These are phyloP conservation scores for Sugiyamaella paludigena DNA, from an alignment of 1,139 yeast genomes.

Conservation along the genomic window DNA sequence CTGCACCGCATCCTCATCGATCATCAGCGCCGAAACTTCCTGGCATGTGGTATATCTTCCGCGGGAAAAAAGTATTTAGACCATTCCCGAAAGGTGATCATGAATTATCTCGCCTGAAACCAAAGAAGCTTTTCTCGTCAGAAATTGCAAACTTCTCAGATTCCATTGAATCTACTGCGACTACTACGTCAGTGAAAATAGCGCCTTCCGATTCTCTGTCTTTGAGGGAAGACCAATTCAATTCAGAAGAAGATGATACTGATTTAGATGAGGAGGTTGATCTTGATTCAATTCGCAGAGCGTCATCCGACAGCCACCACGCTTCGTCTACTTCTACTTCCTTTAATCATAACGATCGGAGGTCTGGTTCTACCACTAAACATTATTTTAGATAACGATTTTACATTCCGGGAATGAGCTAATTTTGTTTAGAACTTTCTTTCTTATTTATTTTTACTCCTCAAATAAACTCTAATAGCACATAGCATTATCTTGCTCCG, in stretches of 20 bases:
- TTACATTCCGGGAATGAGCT: not conserved
- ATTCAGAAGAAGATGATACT: slow-evolving; percentile 27
- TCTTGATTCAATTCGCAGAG: not conserved
- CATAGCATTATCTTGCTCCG: too few relatives aligned
- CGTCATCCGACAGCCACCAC: too few relatives aligned
- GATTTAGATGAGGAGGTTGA: slow-evolving; percentile 30
- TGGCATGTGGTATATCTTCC: slow-evolving; percentile 42
- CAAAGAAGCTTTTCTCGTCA: slow-evolving; percentile 26
- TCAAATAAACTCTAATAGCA: too few relatives aligned
- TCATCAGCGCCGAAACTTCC: slow-evolving; percentile 27
- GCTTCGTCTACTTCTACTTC: too few relatives aligned
- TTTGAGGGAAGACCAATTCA: slow-evolving; percentile 10
- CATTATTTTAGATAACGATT: too few relatives aligned
- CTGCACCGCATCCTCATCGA: slow-evolving; percentile 29
- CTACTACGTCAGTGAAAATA: not conserved
- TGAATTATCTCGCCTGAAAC: slow-evolving; percentile 23
- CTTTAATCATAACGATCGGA: too few relatives aligned
- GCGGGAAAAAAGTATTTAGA: slow-evolving; percentile 41
- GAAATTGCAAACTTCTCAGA: not conserved
- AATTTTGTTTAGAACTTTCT: too few relatives aligned
- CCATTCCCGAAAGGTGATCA: slow-evolving; percentile 33
- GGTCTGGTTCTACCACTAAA: too few relatives aligned
- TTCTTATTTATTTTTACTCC: too few relatives aligned
- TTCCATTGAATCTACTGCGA: not conserved
- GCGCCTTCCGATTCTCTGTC: slow-evolving; percentile 3